phyloP scores from a whole-genome alignment of 2,329 filamentous ascomycete species.

The Colletotrichum truncatum region DNA sequence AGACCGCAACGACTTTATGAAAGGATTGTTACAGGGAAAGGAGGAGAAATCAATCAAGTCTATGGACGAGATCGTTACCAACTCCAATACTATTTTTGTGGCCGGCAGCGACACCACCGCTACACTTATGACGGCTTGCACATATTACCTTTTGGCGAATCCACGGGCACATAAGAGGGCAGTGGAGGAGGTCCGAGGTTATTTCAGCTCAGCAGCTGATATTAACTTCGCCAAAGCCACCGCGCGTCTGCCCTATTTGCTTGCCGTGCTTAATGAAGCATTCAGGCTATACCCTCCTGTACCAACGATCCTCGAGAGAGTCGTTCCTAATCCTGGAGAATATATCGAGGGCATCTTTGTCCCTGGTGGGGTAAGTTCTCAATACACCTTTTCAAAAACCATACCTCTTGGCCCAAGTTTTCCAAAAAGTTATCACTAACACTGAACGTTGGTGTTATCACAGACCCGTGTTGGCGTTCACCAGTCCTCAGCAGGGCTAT shows the following conservation, averaged over 20 bases:
- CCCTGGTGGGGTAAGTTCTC: not conserved
- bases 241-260: slow-evolving; percentile 37
- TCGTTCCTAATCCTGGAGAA: not conserved
- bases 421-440: accelerated
- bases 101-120: slow-evolving; percentile 46
- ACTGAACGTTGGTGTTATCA: no score
- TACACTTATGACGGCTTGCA: slow-evolving; percentile 37
- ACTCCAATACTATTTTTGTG: slow-evolving; percentile 28
- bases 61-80: slow-evolving; percentile 1
- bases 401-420: not conserved
- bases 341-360: not conserved
- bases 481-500: slow-evolving; percentile 35
- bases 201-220: slow-evolving; percentile 43
- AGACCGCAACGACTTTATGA: slow-evolving; percentile 31
- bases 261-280: slow-evolving; percentile 8
- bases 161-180: slow-evolving; percentile 34
- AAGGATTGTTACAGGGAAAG: slow-evolving; percentile 19
- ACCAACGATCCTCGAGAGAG: not conserved
- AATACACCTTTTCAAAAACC: not conserved
- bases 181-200: slow-evolving; percentile 45
- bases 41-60: slow-evolving; percentile 4
- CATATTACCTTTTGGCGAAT: not conserved
- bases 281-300: slow-evolving; percentile 14
- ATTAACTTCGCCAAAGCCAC: slow-evolving; percentile 43
- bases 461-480: slow-evolving; percentile 48